phyloP scores from a whole-genome alignment of 108 stramenopile species.

The Cyclostephanos tholiformis region DNA sequence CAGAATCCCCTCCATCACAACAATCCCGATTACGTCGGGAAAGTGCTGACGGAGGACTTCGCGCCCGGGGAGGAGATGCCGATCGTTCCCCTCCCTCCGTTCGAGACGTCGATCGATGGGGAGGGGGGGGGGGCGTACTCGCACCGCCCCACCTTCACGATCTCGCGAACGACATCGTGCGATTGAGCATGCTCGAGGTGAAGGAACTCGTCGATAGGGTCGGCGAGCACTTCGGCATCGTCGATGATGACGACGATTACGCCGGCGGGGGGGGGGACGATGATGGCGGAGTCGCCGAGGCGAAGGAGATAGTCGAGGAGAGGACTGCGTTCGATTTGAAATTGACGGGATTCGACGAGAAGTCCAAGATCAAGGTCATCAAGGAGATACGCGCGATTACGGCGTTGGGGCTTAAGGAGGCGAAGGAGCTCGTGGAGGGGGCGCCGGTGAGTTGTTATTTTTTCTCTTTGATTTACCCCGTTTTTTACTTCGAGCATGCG shows the following conservation, averaged over 20 bases:
- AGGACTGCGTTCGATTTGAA: slow-evolving; percentile 89
- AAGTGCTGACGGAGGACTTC: slow-evolving; percentile 67
- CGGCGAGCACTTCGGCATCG: slow-evolving; percentile 80
- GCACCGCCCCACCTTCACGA: slow-evolving; percentile 67
- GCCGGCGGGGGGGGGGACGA: slow-evolving; percentile 51
- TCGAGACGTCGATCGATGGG: slow-evolving; percentile 27
- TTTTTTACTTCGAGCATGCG: neutral
- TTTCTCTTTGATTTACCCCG: neutral
- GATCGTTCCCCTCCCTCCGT: slow-evolving; percentile 62
- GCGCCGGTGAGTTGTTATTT: slow-evolving; percentile 59
- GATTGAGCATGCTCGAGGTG: slow-evolving; percentile 76
- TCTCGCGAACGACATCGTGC: slow-evolving; percentile 70
- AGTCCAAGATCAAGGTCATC: slow-evolving; percentile 91
- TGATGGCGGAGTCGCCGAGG: slow-evolving; percentile 49
- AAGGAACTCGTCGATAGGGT: slow-evolving; percentile 74
- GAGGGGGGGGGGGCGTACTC: slow-evolving; percentile 30
- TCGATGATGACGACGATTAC: slow-evolving; percentile 41
- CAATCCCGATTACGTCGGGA: slow-evolving; percentile 51
- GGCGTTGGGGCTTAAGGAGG: slow-evolving; percentile 89
- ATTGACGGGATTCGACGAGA: slow-evolving; percentile 88
- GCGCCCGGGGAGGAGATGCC: slow-evolving; percentile 68
- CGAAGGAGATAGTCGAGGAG: slow-evolving; percentile 53
- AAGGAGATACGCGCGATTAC: slow-evolving; percentile 87
- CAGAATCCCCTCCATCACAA: slow-evolving; percentile 83
- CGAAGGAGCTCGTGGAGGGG: slow-evolving; percentile 91